Conservation (phyloP, 768 basidiomycete genomes). For the Trametes maxima region DNA sequence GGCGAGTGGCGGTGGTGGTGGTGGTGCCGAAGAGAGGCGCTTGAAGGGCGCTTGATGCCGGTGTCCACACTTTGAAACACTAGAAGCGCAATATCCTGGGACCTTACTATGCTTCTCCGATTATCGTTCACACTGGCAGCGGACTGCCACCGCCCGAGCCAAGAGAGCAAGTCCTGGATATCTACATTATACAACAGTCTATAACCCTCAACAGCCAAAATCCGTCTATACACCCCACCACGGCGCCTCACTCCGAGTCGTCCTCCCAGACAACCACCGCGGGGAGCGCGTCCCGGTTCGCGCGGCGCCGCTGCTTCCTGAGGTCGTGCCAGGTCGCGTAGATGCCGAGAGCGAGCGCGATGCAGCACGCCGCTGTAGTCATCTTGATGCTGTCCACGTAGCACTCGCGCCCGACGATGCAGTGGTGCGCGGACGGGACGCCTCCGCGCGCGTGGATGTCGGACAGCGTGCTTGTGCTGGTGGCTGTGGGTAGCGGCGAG, state of each 20-base stretch:
- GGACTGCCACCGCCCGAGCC: no score
- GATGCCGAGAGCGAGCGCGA: constrained; percentile 49
- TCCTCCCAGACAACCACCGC: constrained; percentile 28
- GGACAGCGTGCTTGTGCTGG: background rate
- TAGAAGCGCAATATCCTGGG: no score
- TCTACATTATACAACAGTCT: constrained; percentile 2
- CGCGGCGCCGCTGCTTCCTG: constrained; percentile 7
- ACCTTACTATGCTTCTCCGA: no score
- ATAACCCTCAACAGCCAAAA: background rate
- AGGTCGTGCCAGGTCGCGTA: constrained; percentile 55
- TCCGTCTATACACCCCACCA: background rate
- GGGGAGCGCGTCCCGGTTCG: constrained; percentile 6
- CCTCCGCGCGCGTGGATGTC: constrained; percentile 16
- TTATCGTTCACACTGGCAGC: no score
- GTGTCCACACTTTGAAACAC: no score
- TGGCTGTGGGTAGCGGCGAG: background rate
- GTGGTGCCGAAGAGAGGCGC: no score
- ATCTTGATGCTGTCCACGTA: constrained; percentile 62
- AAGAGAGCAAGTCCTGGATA: background rate
- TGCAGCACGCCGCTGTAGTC: constrained; percentile 46
- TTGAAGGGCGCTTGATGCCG: no score
- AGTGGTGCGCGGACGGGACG: constrained; percentile 43
- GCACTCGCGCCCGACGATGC: constrained; percentile 59
- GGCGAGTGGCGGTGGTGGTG: no score
- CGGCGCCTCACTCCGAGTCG: constrained; percentile 16